Evolutionary conservation across 345 rosid species (phyloP), one percentile per base, ranked within the genome.

Genomic region (Camelina hispida): DNA sequence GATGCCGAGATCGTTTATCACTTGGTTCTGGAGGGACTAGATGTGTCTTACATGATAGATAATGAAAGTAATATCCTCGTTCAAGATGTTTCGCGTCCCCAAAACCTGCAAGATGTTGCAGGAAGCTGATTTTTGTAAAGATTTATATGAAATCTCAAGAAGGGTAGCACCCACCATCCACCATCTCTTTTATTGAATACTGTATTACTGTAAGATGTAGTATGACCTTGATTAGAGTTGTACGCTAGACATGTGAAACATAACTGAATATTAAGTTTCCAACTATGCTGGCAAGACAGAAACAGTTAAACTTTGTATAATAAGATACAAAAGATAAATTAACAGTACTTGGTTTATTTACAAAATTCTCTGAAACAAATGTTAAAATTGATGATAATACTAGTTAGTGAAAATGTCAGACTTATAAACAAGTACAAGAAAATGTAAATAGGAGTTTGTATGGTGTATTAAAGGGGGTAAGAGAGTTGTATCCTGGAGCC

Each of bases 401-500:
- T 38, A 38, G 4, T 28, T 38, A 0, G 12, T 40, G 43, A 40
- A 40, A 40, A 40, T 71, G 23, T 16, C 35, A 18, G 43, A 66
- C 66, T 56, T 60, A 46, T 3, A 13, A 64, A 30, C 40, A 47
- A 18, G 25, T 28, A 65, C 42, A 5, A 47, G 16, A 54, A 42
- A 6, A 64, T 64, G 46, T 42, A n/a, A 14, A 35, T 10, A 58
- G 17, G 37, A 35, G 47, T 66, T 43, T 18, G 28, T 25, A 17
- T 46, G 28, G 9, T 12, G 62, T 60, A 62, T 37, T 83, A 91
- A 22, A 93, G 89, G 87, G 91, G 86, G 85, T 91, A 91, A 62
- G 90, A 79, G 38, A 88, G 75, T 55, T 93, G 96, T 59, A 87
- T 91, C 80, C 92, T 87, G 20, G 97, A 86, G 55, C 94, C 97